phyloP scores from a whole-genome alignment of 2,329 filamentous ascomycete genomes.

The Taxawa tesnikishii region DNA sequence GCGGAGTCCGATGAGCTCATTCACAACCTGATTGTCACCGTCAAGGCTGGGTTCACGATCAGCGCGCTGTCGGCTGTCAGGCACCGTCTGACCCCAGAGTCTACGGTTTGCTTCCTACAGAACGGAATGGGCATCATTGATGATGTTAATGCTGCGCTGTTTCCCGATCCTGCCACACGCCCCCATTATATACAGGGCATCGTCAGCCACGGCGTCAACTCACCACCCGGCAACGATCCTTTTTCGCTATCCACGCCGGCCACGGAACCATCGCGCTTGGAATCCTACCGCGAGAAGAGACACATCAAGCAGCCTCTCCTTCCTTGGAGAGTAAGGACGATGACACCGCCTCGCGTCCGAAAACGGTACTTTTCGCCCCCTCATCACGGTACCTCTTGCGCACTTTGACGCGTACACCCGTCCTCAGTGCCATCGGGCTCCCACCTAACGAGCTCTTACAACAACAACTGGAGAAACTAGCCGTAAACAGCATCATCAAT shows the following conservation, averaged over 20 bases:
- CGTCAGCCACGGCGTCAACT: constrained; percentile 45
- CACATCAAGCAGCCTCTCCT: too few species aligned
- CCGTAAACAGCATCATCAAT: constrained; percentile 66
- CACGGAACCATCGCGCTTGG: constrained; percentile 47
- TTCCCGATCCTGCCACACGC: constrained; percentile 49
- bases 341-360: constrained; percentile 4
- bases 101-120: constrained; percentile 64
- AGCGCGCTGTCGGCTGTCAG: constrained; percentile 53
- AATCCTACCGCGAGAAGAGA: constrained; percentile 31
- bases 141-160: constrained; percentile 57
- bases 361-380: constrained; percentile 21
- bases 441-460: constrained; percentile 51
- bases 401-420: constrained; percentile 49
- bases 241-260: constrained; percentile 44
- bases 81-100: constrained; percentile 52
- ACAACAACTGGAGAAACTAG: constrained; percentile 66
- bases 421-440: constrained; percentile 48
- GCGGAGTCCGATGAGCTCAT: constrained; percentile 35
- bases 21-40: constrained; percentile 63
- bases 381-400: constrained; percentile 50
- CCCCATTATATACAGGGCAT: constrained; percentile 69
- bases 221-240: constrained; percentile 21
- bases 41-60: constrained; percentile 61
- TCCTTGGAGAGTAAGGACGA: too few species aligned
- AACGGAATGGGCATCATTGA: constrained; percentile 81